Percentiles rank a stretch among this genome's conserved stretches.
Evolutionary conservation across 352 stramenopile species (phyloP).

Genomic region (Phytophthora hibernalis): DNA sequence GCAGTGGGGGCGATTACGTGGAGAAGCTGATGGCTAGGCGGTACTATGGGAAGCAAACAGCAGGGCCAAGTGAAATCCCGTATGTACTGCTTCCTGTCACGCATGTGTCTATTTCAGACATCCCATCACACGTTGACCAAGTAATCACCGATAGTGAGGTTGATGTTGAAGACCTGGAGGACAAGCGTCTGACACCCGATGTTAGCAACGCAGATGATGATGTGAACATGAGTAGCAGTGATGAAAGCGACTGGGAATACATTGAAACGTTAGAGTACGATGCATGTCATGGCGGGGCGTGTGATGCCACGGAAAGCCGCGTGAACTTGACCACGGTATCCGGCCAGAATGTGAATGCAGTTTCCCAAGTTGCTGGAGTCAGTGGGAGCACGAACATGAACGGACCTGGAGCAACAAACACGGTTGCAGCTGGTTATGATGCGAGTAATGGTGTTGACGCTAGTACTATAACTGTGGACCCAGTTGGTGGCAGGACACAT

Average conservation of each 20-base stretch:
- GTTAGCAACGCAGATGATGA: neutral
- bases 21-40: neutral
- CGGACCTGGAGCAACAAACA: too few species aligned
- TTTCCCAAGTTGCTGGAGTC: neutral
- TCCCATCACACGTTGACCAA: neutral
- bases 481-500: too few species aligned
- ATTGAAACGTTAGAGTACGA: neutral
- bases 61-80: neutral
- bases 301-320: neutral
- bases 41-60: slow-evolving; percentile 2
- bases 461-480: too few species aligned
- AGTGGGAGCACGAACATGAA: too few species aligned
- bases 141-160: too few species aligned
- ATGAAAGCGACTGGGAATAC: slow-evolving; percentile 17
- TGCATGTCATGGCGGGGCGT: neutral
- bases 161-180: neutral
- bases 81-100: slow-evolving; percentile 6
- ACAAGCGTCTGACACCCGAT: neutral
- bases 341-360: neutral
- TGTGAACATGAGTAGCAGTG: neutral
- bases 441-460: too few species aligned
- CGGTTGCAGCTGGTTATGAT: too few species aligned
- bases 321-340: neutral
- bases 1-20: slow-evolving; percentile 5
- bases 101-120: neutral